Percentiles rank a stretch among this genome's conserved stretches.
phyloP scores from a whole-genome alignment of 805 yeast species.

The Priceomyces castillae region DNA sequence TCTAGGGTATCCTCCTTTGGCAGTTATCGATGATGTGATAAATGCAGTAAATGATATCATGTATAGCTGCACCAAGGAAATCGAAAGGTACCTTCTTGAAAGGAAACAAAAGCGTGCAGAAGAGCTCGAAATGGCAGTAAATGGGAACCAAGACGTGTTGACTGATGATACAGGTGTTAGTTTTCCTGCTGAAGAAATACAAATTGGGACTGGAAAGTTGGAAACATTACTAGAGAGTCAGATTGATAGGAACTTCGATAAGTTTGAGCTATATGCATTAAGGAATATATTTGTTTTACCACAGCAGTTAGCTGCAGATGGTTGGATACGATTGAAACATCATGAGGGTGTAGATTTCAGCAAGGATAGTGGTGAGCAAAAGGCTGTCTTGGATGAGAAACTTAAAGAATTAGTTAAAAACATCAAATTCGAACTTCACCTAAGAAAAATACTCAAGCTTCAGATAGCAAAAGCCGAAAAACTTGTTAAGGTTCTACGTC shows the following conservation, averaged over 20 bases:
- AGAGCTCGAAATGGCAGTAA: constrained; percentile 14
- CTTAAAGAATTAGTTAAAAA: constrained; percentile 34
- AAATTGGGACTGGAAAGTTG: constrained; percentile 74
- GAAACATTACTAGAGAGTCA: constrained; percentile 73
- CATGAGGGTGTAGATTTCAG: constrained; percentile 51
- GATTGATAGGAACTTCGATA: constrained; percentile 81
- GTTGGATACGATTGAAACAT: constrained; percentile 67
- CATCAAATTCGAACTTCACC: constrained; percentile 42
- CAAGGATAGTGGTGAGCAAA: constrained; percentile 3
- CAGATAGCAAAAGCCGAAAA: constrained; percentile 39
- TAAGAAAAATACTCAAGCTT: constrained; percentile 39
- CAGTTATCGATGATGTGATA: constrained; percentile 81
- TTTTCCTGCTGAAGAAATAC: constrained; percentile 51
- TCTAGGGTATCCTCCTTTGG: constrained; percentile 78
- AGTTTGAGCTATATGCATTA: constrained; percentile 75
- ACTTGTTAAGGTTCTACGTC: constrained; percentile 29
- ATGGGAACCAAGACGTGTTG: constrained; percentile 8
- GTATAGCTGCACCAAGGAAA: constrained; percentile 76
- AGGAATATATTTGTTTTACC: constrained; percentile 78
- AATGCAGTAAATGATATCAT: constrained; percentile 82
- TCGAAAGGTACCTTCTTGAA: constrained; percentile 60
- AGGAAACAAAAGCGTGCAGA: constrained; percentile 25
- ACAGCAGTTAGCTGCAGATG: constrained; percentile 55
- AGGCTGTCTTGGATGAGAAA: constrained; percentile 24
- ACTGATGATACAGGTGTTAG: constrained; percentile 15